phyloP scores from a whole-genome alignment of 805 yeast species.

The Kazachstania taianensis region DNA sequence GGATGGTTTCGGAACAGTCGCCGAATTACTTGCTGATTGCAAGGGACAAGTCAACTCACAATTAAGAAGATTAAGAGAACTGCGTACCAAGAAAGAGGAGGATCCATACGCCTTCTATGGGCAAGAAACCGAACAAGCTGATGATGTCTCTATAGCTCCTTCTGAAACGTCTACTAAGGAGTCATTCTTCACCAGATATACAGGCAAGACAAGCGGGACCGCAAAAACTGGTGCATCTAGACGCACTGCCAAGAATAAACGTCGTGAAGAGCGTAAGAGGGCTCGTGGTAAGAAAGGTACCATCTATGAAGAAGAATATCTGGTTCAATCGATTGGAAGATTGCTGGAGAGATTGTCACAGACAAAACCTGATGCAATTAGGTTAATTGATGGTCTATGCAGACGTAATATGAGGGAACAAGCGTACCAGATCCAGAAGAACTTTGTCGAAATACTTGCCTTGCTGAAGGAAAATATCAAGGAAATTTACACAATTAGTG shows the following conservation, averaged over 20 bases:
- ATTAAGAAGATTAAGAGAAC: slow-evolving; percentile 68
- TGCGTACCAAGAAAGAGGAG: slow-evolving; percentile 69
- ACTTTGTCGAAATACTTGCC: slow-evolving; percentile 46
- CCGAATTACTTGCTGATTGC: slow-evolving; percentile 91
- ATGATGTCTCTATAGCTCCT: slow-evolving; percentile 89
- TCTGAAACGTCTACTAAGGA: slow-evolving; percentile 89
- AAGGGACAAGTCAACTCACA: slow-evolving; percentile 77
- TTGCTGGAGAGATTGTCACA: slow-evolving; percentile 69
- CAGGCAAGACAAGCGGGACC: slow-evolving; percentile 92
- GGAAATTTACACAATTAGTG: slow-evolving; percentile 76
- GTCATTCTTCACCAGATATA: slow-evolving; percentile 88
- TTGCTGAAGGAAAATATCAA: slow-evolving; percentile 49
- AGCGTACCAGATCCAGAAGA: slow-evolving; percentile 70
- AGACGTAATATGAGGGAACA: slow-evolving; percentile 67
- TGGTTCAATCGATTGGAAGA: slow-evolving; percentile 80
- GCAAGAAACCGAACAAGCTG: slow-evolving; percentile 66
- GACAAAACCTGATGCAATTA: slow-evolving; percentile 64
- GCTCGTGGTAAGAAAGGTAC: slow-evolving; percentile 98
- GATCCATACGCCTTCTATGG: slow-evolving; percentile 87
- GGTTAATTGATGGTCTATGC: slow-evolving; percentile 63
- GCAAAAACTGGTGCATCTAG: slow-evolving; percentile 95
- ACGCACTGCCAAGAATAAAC: slow-evolving; percentile 80
- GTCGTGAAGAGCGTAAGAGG: slow-evolving; percentile 89
- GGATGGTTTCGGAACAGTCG: slow-evolving; percentile 80
- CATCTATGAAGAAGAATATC: slow-evolving; percentile 91